Evolutionary conservation across 1,284 basidiomycete genomes (phyloP).

Genomic region (Trametes hirsuta): DNA sequence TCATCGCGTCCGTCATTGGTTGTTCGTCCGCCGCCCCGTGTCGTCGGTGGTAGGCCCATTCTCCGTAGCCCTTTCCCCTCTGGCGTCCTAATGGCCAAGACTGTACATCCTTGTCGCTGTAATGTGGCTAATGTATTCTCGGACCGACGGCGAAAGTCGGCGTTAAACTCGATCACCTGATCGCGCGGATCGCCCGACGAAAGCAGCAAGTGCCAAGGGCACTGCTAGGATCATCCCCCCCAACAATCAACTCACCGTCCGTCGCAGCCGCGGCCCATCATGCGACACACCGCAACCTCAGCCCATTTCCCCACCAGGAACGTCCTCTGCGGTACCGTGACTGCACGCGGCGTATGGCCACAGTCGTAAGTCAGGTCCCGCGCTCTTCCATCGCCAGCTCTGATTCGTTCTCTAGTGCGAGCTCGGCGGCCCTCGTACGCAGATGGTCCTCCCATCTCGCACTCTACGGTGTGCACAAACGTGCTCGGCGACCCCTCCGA

Average conservation of each 20-base stretch:
- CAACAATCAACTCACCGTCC: neutral
- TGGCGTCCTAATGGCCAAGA: neutral
- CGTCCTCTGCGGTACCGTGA: neutral
- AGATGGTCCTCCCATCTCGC: too few species aligned
- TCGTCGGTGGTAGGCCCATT: too few species aligned
- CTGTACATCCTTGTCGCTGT: neutral
- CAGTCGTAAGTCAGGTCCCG: neutral
- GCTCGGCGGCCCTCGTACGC: too few species aligned
- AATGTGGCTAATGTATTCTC: neutral
- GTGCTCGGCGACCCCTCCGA: too few species aligned
- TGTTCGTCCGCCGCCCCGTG: too few species aligned
- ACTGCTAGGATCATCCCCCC: slow-evolving; percentile 4
- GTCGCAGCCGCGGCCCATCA: neutral
- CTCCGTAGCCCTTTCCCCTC: too few species aligned
- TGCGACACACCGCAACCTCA: slow-evolving; percentile 1
- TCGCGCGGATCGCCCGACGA: neutral
- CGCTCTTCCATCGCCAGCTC: neutral
- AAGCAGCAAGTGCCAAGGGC: neutral
- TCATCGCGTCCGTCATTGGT: too few species aligned
- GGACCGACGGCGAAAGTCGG: neutral
- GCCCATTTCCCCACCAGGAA: neutral
- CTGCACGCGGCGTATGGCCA: neutral
- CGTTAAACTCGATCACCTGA: slow-evolving; percentile 9
- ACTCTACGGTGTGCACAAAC: too few species aligned
- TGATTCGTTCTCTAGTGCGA: neutral